phyloP scores from a whole-genome alignment of 148 eudicot genomes.

The Rhododendron mucronatum region DNA sequence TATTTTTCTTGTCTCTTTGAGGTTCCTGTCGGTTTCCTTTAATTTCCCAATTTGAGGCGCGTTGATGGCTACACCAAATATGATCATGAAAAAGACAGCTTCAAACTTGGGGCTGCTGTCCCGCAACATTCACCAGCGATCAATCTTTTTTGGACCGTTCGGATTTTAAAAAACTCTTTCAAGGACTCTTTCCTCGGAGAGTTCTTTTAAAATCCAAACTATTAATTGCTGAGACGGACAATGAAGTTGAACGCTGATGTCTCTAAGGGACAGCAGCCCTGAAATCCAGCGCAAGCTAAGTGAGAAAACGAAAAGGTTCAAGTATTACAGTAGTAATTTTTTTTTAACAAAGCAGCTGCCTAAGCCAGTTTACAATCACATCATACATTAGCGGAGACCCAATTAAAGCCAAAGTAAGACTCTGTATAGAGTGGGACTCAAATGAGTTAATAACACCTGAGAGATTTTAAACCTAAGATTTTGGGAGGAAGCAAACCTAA shows the following conservation, averaged over 20 bases:
- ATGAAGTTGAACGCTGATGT: no score
- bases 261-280: no score
- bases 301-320: background rate
- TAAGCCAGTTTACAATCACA: no score
- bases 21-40: background rate
- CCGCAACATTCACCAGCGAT: no score
- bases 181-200: rapidly evolving
- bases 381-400: background rate
- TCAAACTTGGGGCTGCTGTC: no score
- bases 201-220: no score
- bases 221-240: rapidly evolving
- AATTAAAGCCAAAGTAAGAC: no score
- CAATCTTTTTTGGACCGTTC: no score
- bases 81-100: background rate
- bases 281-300: background rate
- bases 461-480: no score
- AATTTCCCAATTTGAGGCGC: background rate
- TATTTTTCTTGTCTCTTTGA: background rate
- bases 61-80: no score
- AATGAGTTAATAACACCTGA: background rate
- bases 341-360: rapidly evolving
- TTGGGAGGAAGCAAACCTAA: background rate
- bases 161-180: rapidly evolving
- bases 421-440: background rate
- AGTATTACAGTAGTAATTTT: background rate